These are phyloP conservation scores for Fusarium decemcellulare DNA, from an alignment of 2,329 filamentous ascomycete species.

Conservation along the genomic window DNA sequence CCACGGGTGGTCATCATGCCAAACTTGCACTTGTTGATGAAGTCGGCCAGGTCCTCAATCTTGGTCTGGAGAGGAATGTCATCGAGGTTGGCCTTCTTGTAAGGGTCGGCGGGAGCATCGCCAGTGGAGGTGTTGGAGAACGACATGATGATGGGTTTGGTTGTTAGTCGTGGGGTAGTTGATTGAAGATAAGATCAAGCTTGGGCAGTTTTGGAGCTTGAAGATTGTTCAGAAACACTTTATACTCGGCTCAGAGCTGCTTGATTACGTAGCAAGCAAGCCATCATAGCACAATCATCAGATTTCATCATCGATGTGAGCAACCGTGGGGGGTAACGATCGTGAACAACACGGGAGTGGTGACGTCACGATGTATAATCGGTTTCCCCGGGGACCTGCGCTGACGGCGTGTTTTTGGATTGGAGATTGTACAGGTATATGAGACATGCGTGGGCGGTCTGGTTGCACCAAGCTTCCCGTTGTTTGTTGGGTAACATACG, in stretches of 20 bases:
- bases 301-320: conserved; percentile 48
- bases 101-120: conserved; percentile 79
- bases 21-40: conserved; percentile 83
- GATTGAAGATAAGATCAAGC: conserved; percentile 28
- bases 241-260: conserved; percentile 31
- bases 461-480: neutral
- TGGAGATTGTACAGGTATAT: no score
- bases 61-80: conserved; percentile 78
- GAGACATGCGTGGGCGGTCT: no score
- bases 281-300: conserved; percentile 40
- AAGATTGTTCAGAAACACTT: conserved; percentile 24
- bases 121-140: conserved; percentile 71
- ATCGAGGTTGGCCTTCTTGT: conserved; percentile 81
- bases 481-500: no score
- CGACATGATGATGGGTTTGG: conserved; percentile 51
- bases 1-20: conserved; percentile 90
- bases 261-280: conserved; percentile 35
- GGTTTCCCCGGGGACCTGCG: neutral
- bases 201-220: neutral
- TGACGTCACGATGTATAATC: conserved; percentile 34
- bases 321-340: conserved; percentile 27
- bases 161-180: conserved; percentile 22
- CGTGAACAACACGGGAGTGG: conserved; percentile 29
- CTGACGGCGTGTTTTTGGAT: neutral
- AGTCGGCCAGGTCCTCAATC: conserved; percentile 79